Evolutionary conservation across 2,329 filamentous ascomycete species (phyloP), one percentile per base, ranked within the genome.

Genomic region (Xylaria digitata): DNA sequence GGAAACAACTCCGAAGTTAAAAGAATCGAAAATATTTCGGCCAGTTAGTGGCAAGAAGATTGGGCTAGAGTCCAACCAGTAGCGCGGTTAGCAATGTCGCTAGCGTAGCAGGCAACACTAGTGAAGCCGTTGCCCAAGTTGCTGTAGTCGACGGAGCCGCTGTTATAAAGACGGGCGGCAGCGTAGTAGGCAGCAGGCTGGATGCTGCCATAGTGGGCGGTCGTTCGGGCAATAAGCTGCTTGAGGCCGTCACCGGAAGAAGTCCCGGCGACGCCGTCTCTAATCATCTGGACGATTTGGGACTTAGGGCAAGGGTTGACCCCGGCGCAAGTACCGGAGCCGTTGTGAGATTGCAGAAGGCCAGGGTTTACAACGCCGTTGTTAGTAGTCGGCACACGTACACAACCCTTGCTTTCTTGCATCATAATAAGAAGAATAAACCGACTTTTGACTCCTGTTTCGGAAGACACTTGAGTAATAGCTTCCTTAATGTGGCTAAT

Each of bases 141-240:
- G 43, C 74, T 76, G 9, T 67, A 67, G 45, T 75, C 66, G 72
- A 83, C 71, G 23, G 74, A 75, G 17, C 84, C 84, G n/a, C 81
- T 82, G 73, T 86, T 86, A 77, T 85, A 86, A 42, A 81, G 79
- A 40, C 83, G 77, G n/a, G 82, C 81, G 0, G 81, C 82, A 55
- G 76, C 79, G 73, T 85, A 85, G 75, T 78, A 84, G 52, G 77
- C 79, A 9, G 45, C 65, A 62, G 75, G 75, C 45, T 76, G 78
- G 65, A 79, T 76, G 19, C 62, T 69, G 17, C 71, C 73, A 21
- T 68, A 58, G 49, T 56, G 7, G 17, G 26, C 19, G 5, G 72
- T 74, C 17, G 75, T 63, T 61, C 78, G 64, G 23, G 71, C 72
- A 49, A 82, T 68, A 58, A 75, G 76, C 67, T 82, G 80, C 45